Evolutionary conservation across 305 asterid species (phyloP), one percentile per base, ranked within the genome.

Genomic region (Ilex paraguariensis): DNA sequence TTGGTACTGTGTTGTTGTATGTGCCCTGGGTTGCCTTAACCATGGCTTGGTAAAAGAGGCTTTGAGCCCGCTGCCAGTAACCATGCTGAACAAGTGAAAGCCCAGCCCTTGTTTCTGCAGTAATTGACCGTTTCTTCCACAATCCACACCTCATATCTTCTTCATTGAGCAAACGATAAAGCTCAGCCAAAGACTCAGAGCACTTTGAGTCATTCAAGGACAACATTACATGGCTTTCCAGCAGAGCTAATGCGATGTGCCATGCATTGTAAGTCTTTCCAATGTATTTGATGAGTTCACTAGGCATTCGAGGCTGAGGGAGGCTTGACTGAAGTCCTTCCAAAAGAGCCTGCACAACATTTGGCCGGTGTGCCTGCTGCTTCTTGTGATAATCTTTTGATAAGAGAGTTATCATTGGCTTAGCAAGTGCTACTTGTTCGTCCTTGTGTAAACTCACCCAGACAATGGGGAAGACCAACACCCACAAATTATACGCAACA

Each of bases 71-170:
- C 81, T 94, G 96, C 98, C 96, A 94, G 79, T 86, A 91, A 45
- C 99, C 99, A 87, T 94, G 98, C 85, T 94, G 99, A 71, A 91
- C 95, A 59, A 94, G 95, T 63, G 99, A 94, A 63, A 94, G 96
- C 60, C 98, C 99, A 32, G 96, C 82, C 77, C 95, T 86, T 31
- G 98, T 91, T 84, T 94, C 99, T 54, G 97, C 95, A 11, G 97
- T 86, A 68, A 86, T 79, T 15, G 95, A 88, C 57, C 97, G 86
- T 77, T 87, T 94, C 83, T 91, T 91, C 99, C 99, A 94, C 80
- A 94, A 81, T 64, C 99, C 99, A 83, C 96, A 94, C 85, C 99
- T 86, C 99, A 94, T 94, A 75, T 94, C 99, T 82, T 94, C 98
- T 72, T 94, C 99, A 62, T 88, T 91, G 66, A 94, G 96, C 73